Percentiles rank a stretch among this genome's conserved stretches.
phyloP scores from a whole-genome alignment of 306 rosid genomes.

The Dryas alaskensis region DNA sequence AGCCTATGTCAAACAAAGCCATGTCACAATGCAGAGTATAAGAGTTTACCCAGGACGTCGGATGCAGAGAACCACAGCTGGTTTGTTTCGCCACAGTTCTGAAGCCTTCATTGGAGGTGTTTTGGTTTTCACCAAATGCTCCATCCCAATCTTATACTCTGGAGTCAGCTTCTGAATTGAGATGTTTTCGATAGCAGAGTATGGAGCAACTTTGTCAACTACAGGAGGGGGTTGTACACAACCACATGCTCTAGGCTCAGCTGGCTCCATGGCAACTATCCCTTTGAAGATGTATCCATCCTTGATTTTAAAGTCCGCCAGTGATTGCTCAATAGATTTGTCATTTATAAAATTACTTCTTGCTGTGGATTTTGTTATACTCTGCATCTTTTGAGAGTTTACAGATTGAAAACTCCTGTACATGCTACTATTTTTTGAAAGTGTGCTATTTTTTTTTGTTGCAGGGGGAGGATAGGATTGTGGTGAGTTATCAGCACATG shows the following conservation, averaged over 20 bases:
- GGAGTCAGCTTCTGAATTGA: slow-evolving; percentile 78
- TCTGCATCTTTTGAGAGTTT: slow-evolving; percentile 30
- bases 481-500: slow-evolving; percentile 33
- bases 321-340: slow-evolving; percentile 48
- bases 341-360: slow-evolving; percentile 34
- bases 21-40: background rate
- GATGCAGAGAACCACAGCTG: slow-evolving; percentile 72
- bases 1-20: background rate
- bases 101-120: slow-evolving; percentile 84
- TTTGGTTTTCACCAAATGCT: slow-evolving; percentile 65
- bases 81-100: slow-evolving; percentile 65
- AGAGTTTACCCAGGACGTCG: slow-evolving; percentile 82
- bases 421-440: slow-evolving; percentile 35
- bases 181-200: slow-evolving; percentile 54
- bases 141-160: slow-evolving; percentile 80
- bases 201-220: slow-evolving; percentile 60
- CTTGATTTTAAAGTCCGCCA: slow-evolving; percentile 47
- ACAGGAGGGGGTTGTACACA: slow-evolving; percentile 67
- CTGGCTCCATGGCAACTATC: slow-evolving; percentile 62
- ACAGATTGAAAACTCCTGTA: slow-evolving; percentile 35
- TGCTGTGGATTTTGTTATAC: slow-evolving; percentile 12
- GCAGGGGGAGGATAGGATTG: slow-evolving; percentile 24
- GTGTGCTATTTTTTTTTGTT: slow-evolving; percentile 34
- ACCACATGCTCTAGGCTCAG: slow-evolving; percentile 69
- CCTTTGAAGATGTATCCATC: slow-evolving; percentile 85